Conservation (phyloP, 768 basidiomycete species). For the Terana coerulea region DNA sequence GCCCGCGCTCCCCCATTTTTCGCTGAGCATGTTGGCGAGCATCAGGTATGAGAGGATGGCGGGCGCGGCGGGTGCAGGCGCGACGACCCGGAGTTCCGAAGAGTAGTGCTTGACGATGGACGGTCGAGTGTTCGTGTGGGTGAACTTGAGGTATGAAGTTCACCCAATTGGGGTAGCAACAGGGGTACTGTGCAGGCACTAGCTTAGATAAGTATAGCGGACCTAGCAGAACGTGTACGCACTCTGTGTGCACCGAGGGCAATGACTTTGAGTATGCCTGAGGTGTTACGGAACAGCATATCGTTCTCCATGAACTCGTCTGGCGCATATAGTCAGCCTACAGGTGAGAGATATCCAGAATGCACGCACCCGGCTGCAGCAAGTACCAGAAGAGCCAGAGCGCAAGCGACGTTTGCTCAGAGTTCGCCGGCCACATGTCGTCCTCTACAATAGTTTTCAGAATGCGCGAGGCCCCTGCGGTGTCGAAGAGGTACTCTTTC, state of each 20-base stretch:
- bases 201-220: too few relatives aligned
- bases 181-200: conserved; percentile 47
- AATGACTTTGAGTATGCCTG: conserved; percentile 52
- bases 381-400: conserved; percentile 84
- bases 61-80: conserved; percentile 63
- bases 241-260: conserved; percentile 66
- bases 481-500: conserved; percentile 61
- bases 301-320: conserved; percentile 45
- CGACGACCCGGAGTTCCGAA: conserved; percentile 37
- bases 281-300: conserved; percentile 39
- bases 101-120: conserved; percentile 18
- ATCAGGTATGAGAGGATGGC: conserved; percentile 71
- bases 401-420: conserved; percentile 50
- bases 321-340: conserved; percentile 23
- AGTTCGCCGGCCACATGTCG: conserved; percentile 55
- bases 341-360: not conserved
- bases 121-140: conserved; percentile 17
- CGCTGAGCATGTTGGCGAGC: conserved; percentile 33
- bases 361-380: conserved; percentile 50
- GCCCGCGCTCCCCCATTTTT: conserved; percentile 17
- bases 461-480: conserved; percentile 48
- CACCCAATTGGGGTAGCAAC: conserved; percentile 56
- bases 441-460: conserved; percentile 26
- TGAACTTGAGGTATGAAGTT: conserved; percentile 41
- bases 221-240: conserved; percentile 30